A percentile compares a stretch with the other conserved stretches of the same genome.
Conservation (phyloP, 345 rosid genomes). For the Acer campestre region DNA sequence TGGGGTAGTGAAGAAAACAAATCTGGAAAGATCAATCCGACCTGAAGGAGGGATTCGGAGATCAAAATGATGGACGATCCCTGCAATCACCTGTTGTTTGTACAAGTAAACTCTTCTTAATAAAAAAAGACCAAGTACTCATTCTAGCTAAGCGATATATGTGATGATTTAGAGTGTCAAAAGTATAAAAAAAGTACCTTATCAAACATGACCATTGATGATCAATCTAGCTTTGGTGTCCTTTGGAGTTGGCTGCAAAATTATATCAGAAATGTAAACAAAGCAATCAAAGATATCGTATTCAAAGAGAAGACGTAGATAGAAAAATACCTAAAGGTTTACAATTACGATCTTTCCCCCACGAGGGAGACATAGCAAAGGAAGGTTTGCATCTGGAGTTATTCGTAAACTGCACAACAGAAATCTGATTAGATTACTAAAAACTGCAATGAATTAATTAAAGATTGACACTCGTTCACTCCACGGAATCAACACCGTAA, state of each 20-base stretch:
- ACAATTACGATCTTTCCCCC: conserved; percentile 47
- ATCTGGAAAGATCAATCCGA: conserved; percentile 40
- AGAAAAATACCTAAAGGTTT: conserved; percentile 41
- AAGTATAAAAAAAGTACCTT: conserved; percentile 25
- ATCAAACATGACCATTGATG: conserved; percentile 38
- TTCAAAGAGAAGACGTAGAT: neutral
- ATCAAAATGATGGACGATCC: conserved; percentile 27
- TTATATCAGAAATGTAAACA: neutral
- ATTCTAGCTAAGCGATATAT: neutral
- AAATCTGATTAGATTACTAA: neutral
- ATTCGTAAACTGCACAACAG: conserved; percentile 38
- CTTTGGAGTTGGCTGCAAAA: conserved; percentile 42
- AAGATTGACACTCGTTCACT: neutral
- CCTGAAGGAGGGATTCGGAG: conserved; percentile 36
- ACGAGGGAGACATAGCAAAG: conserved; percentile 37
- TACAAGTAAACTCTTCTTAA: conserved; percentile 9
- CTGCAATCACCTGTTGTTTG: conserved; percentile 27
- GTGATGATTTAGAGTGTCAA: too few relatives aligned
- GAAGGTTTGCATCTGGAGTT: conserved; percentile 45
- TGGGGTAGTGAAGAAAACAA: conserved; percentile 26
- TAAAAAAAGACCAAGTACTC: neutral
- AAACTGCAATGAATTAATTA: neutral
- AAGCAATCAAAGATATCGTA: neutral
- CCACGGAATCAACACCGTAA: neutral
- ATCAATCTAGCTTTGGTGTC: conserved; percentile 47